These are phyloP conservation scores for Cercophora samala DNA, from an alignment of 495 filamentous ascomycete genomes.

Conservation along the genomic window DNA sequence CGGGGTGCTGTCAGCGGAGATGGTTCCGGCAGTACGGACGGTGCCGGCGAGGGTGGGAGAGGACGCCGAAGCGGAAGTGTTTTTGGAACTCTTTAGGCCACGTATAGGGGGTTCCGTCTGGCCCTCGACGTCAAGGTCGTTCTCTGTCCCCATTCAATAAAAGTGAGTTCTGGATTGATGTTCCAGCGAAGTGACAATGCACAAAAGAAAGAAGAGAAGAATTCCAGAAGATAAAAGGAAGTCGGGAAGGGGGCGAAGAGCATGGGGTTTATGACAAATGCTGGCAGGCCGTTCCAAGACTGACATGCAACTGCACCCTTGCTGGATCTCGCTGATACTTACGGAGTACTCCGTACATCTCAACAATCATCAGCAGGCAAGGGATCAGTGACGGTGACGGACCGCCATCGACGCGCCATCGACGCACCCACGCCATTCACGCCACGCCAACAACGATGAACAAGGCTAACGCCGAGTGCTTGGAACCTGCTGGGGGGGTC, in stretches of 20 bases:
- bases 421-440: conserved; percentile 4
- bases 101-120: conserved; percentile 52
- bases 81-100: conserved; percentile 38
- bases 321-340: too few relatives aligned
- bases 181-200: conserved; percentile 17
- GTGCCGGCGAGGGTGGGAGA: conserved; percentile 31
- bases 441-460: conserved; percentile 1
- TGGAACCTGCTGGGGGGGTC: neutral
- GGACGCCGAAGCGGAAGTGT: conserved; percentile 21
- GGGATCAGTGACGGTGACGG: neutral
- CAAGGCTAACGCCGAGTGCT: neutral
- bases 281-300: neutral
- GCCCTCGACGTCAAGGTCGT: conserved; percentile 45
- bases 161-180: conserved; percentile 20
- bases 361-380: neutral
- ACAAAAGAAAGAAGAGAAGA: conserved; percentile 12
- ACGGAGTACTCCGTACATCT: too few relatives aligned
- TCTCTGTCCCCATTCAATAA: conserved; percentile 50
- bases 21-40: conserved; percentile 18
- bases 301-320: neutral
- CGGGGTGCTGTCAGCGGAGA: conserved; percentile 16
- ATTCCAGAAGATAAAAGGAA: conserved; percentile 8
- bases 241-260: conserved; percentile 6
- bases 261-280: conserved; percentile 14
- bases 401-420: neutral